Evolutionary conservation across 192 early-diverging fungal genomes (phyloP), one percentile per base, ranked within the genome.

Genomic region (Coemansia sp.): DNA sequence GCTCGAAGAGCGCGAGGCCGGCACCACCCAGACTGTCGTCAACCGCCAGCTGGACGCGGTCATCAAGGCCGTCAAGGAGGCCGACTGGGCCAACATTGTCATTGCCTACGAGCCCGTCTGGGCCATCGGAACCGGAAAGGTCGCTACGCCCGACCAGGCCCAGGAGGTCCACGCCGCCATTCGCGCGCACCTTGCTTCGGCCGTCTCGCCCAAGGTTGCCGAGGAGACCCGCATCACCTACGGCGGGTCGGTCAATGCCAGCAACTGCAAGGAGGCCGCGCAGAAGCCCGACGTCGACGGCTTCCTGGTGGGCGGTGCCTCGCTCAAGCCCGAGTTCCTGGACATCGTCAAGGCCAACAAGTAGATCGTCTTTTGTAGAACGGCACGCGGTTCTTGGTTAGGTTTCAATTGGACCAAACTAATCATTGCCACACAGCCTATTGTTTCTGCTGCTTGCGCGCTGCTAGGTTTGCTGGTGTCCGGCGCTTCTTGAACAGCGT

Each of bases 101-200:
- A 80, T 99, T 77, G 96, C 96, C 54, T 99, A 99, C 73, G 96
- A 99, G 79, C 96, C 96, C 43, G 96, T 99, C 44, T 99, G 96
- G 96, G 96, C 96, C 26, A 98, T 99, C 58, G 95, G 96, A 40
- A 99, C 96, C 14, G 96, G 96, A 52, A 92, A 92, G 84, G 94
- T 99, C 9, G 94, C 96, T 33, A 84, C 89, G 16, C 90, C 89
- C 39, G 75, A 86, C 29, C 91, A 97, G 80, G 96, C 96, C 32
- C 94, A 99, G 81, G 95, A 99, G 58, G 88, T 89, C 35, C 96
- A 99, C 76, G 75, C 60, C 13, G 78, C 73, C 41, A 92, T 99
- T 67, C 86, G 96, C 56, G 55, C 76, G 39, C 96, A 92, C 86
- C 80, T 99, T 53, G 73, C 68, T 39, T 79, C 80, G 28, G 87